These are phyloP conservation scores for Colletotrichum kahawae DNA, from an alignment of 2,329 filamentous ascomycete species.

Conservation along the genomic window DNA sequence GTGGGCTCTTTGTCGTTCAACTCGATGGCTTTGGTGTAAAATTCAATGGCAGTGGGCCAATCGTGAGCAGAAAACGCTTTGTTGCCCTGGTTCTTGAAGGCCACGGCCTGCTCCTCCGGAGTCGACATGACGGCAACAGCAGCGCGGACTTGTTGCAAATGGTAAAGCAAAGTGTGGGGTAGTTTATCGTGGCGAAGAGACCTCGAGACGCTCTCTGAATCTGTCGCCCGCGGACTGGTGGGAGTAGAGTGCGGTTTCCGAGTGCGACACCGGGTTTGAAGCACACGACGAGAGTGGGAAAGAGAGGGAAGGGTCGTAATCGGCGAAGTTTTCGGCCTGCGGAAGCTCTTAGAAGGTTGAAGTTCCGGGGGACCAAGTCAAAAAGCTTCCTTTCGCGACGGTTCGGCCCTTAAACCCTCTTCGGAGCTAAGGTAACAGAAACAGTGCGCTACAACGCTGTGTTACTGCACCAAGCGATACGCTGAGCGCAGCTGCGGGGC, in stretches of 20 bases:
- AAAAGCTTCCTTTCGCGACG: slow-evolving; percentile 17
- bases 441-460: neutral
- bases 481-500: neutral
- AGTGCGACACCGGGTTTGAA: neutral
- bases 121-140: slow-evolving; percentile 40
- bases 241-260: neutral
- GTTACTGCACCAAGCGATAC: neutral
- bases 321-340: slow-evolving; percentile 9
- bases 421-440: slow-evolving; percentile 10
- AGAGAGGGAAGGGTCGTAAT: neutral
- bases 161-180: slow-evolving; percentile 3
- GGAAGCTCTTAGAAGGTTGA: slow-evolving; percentile 21
- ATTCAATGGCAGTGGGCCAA: slow-evolving; percentile 81
- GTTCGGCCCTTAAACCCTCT: slow-evolving; percentile 21
- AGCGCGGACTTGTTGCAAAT: neutral
- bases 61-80: slow-evolving; percentile 88
- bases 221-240: slow-evolving; percentile 2
- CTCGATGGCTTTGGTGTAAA: slow-evolving; percentile 88
- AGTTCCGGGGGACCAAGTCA: slow-evolving; percentile 8
- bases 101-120: slow-evolving; percentile 71
- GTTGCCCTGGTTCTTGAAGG: slow-evolving; percentile 93
- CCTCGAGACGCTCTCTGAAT: neutral
- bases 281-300: neutral
- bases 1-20: slow-evolving; percentile 83
- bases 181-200: slow-evolving; percentile 5